Percentiles rank a stretch among this genome's conserved stretches.
These are phyloP conservation scores for Psilocybe sp. DNA, from an alignment of 768 basidiomycete species.

Conservation along the genomic window DNA sequence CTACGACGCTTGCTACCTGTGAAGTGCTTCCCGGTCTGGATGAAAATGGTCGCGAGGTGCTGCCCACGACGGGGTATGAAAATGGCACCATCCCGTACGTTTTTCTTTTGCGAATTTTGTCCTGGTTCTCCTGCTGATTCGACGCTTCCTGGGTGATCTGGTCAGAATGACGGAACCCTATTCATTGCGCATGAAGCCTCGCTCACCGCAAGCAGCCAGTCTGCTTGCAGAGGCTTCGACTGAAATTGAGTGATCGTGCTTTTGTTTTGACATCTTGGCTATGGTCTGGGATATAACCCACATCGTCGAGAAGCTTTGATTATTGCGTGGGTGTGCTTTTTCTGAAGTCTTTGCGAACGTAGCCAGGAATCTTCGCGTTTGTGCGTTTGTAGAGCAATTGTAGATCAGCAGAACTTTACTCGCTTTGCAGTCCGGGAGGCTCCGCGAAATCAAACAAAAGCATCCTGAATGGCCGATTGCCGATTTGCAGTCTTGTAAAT, in stretches of 20 bases:
- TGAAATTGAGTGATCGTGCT: background rate
- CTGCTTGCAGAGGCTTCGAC: constrained; percentile 10
- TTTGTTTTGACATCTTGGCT: no score
- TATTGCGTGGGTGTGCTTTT: no score
- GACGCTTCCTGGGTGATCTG: background rate
- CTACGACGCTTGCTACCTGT: constrained; percentile 32
- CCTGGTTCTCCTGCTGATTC: background rate
- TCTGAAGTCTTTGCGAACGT: no score
- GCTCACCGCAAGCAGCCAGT: constrained; percentile 15
- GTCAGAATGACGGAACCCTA: constrained; percentile 9
- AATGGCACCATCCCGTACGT: constrained; percentile 19
- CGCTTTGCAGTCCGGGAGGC: no score
- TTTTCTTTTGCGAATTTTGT: background rate
- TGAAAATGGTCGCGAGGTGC: constrained; percentile 21
- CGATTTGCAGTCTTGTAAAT: no score
- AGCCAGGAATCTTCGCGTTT: no score
- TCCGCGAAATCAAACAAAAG: no score
- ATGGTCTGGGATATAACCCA: no score
- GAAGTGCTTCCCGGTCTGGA: constrained; percentile 29
- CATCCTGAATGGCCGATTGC: no score
- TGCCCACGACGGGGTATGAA: constrained; percentile 15
- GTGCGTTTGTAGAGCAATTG: no score
- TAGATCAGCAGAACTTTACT: no score
- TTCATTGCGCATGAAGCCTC: constrained; percentile 12
- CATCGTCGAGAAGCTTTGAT: no score